A percentile compares a stretch with the other conserved stretches of the same genome.
These are phyloP conservation scores for Trypanosoma platydactyli DNA, from an alignment of 208 protist genomes.

Conservation along the genomic window DNA sequence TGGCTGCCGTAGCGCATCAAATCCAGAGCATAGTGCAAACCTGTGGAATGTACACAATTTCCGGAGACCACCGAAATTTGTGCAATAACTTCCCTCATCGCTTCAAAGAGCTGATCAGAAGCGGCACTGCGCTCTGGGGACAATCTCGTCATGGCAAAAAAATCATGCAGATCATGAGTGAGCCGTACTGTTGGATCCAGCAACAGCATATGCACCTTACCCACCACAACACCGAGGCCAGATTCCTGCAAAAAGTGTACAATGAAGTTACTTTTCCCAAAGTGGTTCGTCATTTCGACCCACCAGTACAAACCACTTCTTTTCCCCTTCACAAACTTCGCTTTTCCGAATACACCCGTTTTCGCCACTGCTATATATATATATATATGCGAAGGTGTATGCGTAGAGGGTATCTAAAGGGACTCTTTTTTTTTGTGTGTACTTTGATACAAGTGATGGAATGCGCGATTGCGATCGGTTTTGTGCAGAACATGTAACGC, in stretches of 20 bases:
- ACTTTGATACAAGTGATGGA: too few relatives aligned
- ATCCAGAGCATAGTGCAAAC: not conserved
- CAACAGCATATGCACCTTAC: conserved; percentile 12
- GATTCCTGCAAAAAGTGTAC: conserved; percentile 18
- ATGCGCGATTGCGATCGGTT: too few relatives aligned
- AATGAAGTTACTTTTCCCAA: conserved; percentile 6
- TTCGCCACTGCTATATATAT: too few relatives aligned
- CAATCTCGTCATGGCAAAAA: not conserved
- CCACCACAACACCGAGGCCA: conserved; percentile 8
- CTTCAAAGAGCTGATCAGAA: not conserved
- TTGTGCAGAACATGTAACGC: too few relatives aligned
- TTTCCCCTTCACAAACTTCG: too few relatives aligned
- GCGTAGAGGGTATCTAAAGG: too few relatives aligned
- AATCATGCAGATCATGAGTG: conserved; percentile 17
- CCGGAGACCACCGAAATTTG: not conserved
- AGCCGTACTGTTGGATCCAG: conserved; percentile 11
- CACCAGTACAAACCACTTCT: too few relatives aligned
- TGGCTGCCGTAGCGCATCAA: conserved; percentile 10
- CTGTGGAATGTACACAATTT: not conserved
- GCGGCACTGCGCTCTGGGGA: not conserved
- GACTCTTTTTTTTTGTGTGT: too few relatives aligned
- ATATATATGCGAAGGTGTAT: too few relatives aligned
- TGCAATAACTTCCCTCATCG: conserved; percentile 7
- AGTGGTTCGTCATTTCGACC: not conserved
- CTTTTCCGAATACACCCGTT: too few relatives aligned